Conservation (phyloP, 441 rosid genomes). For the Raphanus hybrid region DNA sequence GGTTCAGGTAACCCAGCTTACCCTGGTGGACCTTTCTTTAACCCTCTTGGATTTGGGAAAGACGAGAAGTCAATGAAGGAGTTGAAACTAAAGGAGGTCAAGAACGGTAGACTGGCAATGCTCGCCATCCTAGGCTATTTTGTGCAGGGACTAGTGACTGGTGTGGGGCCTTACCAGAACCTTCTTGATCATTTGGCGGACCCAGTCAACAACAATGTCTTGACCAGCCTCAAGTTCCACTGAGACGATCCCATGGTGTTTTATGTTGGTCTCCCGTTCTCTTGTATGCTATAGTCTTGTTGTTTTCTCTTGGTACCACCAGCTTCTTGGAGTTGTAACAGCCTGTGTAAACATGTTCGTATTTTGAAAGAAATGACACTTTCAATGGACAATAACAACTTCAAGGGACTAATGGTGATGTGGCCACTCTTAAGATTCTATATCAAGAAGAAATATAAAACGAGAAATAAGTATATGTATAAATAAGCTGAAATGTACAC, state of each 20-base stretch:
- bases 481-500: too few species aligned
- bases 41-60: conserved; percentile 92
- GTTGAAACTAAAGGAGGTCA: conserved; percentile 90
- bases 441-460: too few species aligned
- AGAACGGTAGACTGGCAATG: conserved; percentile 94
- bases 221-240: conserved; percentile 96
- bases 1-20: conserved; percentile 89
- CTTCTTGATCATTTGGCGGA: conserved; percentile 62
- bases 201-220: conserved; percentile 85
- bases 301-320: conserved; percentile 23
- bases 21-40: conserved; percentile 94
- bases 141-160: too few species aligned
- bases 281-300: conserved; percentile 25
- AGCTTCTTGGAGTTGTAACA: conserved; percentile 44
- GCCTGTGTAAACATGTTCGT: conserved; percentile 52
- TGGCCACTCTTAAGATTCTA: too few species aligned
- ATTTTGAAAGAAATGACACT: conserved; percentile 32
- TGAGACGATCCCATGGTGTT: conserved; percentile 37
- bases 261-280: conserved; percentile 16
- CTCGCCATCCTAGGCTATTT: conserved; percentile 59
- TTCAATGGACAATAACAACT: conserved; percentile 15
- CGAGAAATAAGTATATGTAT: too few species aligned
- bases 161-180: too few species aligned
- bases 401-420: conserved; percentile 20
- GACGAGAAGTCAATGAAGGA: conserved; percentile 88